Evolutionary conservation across 441 rosid species (phyloP).

Genomic region (Sinapis alba): DNA sequence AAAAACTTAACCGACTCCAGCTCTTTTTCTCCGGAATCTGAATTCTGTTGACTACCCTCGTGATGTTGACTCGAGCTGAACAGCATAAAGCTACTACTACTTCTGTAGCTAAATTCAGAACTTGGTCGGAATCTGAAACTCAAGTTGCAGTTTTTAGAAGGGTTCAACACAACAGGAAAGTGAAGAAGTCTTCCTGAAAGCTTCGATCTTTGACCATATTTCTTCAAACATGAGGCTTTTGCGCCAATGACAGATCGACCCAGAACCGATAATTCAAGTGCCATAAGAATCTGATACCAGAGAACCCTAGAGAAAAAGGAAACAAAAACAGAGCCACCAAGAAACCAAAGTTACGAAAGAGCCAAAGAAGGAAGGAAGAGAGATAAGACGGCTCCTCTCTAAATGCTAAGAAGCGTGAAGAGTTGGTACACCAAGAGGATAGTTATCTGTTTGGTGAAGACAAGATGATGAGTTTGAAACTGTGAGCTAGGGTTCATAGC

Average conservation of each 20-base stretch:
- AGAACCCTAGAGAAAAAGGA: constrained; percentile 16
- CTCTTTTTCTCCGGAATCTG: constrained; percentile 29
- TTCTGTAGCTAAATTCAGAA: constrained; percentile 38
- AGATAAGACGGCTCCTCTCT: constrained; percentile 30
- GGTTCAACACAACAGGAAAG: constrained; percentile 35
- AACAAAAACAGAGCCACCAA: background rate
- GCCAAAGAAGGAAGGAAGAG: constrained; percentile 17
- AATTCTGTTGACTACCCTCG: constrained; percentile 32
- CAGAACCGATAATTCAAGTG: constrained; percentile 55
- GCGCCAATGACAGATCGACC: constrained; percentile 49
- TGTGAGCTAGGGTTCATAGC: constrained; percentile 35
- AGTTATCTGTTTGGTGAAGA: constrained; percentile 9
- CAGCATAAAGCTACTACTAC: constrained; percentile 34
- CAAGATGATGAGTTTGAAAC: constrained; percentile 16
- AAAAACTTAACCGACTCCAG: constrained; percentile 48
- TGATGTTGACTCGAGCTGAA: constrained; percentile 42
- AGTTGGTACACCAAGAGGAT: constrained; percentile 34
- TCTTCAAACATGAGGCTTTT: constrained; percentile 41
- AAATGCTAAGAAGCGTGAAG: constrained; percentile 22
- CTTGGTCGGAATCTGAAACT: constrained; percentile 33
- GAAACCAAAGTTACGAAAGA: constrained; percentile 19
- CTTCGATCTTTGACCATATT: constrained; percentile 45
- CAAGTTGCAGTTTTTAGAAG: constrained; percentile 29
- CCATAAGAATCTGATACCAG: constrained; percentile 32
- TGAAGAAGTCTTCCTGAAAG: constrained; percentile 44